Evolutionary conservation across 345 rosid genomes (phyloP).

Genomic region (Nasturtium officinale): DNA sequence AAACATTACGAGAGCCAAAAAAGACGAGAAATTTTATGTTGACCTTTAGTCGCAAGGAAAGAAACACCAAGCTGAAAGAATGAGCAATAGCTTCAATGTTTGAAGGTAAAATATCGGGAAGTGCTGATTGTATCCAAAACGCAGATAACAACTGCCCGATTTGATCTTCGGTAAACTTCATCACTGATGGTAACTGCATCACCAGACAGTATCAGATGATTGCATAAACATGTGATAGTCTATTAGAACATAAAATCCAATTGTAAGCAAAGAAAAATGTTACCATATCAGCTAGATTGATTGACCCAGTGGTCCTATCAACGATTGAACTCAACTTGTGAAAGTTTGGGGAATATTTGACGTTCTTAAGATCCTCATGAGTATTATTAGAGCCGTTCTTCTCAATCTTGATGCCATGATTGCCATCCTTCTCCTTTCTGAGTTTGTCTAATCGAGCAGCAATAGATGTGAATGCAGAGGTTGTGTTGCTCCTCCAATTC

Average conservation of each 20-base stretch:
- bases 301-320: constrained; percentile 56
- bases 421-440: constrained; percentile 71
- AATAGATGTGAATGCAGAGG: constrained; percentile 73
- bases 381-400: constrained; percentile 47
- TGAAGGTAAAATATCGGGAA: constrained; percentile 78
- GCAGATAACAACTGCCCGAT: constrained; percentile 80
- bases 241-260: constrained; percentile 9
- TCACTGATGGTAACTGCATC: constrained; percentile 65
- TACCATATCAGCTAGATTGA: constrained; percentile 59
- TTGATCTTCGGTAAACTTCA: constrained; percentile 89
- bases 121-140: constrained; percentile 80
- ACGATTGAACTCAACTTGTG: constrained; percentile 70
- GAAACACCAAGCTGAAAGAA: constrained; percentile 67
- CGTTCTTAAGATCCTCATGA: constrained; percentile 57
- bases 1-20: constrained; percentile 10
- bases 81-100: constrained; percentile 92
- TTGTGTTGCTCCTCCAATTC: constrained; percentile 65
- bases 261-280: constrained; percentile 6
- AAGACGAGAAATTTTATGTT: constrained; percentile 1
- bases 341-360: constrained; percentile 65
- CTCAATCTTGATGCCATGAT: constrained; percentile 56
- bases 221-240: neutral
- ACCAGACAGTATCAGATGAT: constrained; percentile 29
- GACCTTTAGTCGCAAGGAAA: constrained; percentile 80
- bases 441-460: constrained; percentile 86